Evolutionary conservation across 768 basidiomycete species (phyloP), one percentile per base, ranked within the genome.

Genomic region (Cystofilobasidium capitatum): DNA sequence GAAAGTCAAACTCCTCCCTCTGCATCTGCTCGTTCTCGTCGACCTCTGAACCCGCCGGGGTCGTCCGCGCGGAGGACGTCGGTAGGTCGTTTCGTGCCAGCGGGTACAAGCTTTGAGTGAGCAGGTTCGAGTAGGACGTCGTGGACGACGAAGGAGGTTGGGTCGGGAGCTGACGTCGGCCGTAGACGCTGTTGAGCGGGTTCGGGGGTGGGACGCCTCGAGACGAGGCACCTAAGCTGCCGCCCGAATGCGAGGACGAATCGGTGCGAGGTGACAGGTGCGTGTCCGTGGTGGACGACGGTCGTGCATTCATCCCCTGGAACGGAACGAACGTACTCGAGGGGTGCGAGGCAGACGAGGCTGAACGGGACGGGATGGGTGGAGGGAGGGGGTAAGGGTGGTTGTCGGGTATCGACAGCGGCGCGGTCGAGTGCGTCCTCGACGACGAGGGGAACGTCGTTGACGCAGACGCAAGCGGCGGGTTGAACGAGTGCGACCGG

Each of bases 361-460:
- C 51, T 6, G 29, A 31, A 9, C 51, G 51, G 51, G 51, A 20
- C 16, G 63, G 64, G 57, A 65, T 58, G 26, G 64, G 57, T 6
- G 64, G 57, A 42, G 64, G 64, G 20, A 65, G 55, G 9, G 64
- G 64, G 44, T 65, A 65, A 31, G 64, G 64, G 44, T 65, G 64
- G 35, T 58, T 65, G 14, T 65, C 57, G 13, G 64, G 57, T 20
- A 65, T 65, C 49, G 63, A 36, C 14, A 64, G 63, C 24, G 63
- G 63, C 9, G 39, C 24, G 7, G 35, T 33, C 24, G 62, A 47
- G 37, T 37, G 36, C n/a, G 29, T 16, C 5, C 47, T 16, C 3
- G 63, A 55, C 22, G 17, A 22, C 35, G 62, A 55, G 3, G n/a
- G 63, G 45, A 22, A 47, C 20, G 45, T 6, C 45, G 45, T 10